Evolutionary conservation across 441 rosid genomes (phyloP).

Genomic region (Metrosideros polymorpha): DNA sequence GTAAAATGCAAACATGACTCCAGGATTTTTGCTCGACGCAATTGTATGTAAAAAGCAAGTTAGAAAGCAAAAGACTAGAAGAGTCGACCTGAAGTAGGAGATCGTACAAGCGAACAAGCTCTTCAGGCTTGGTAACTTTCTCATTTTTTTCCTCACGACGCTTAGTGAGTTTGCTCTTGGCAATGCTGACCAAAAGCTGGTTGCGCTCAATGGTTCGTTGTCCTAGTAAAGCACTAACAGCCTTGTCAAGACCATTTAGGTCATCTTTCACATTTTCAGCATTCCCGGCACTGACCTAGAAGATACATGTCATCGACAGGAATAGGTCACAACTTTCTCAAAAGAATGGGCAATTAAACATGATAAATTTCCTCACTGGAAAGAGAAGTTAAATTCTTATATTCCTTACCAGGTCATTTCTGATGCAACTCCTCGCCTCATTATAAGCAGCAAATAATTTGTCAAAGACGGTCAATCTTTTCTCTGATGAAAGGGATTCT

Average conservation of each 20-base stretch:
- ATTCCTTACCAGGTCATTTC: constrained; percentile 77
- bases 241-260: constrained; percentile 92
- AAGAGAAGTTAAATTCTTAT: background rate
- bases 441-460: constrained; percentile 84
- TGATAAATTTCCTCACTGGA: background rate
- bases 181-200: constrained; percentile 78
- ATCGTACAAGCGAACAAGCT: constrained; percentile 93
- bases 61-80: background rate
- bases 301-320: constrained; percentile 15
- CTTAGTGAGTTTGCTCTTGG: constrained; percentile 75
- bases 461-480: constrained; percentile 68
- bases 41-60: background rate
- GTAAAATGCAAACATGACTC: background rate
- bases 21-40: background rate
- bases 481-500: constrained; percentile 71
- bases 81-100: constrained; percentile 72
- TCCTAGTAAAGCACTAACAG: constrained; percentile 83
- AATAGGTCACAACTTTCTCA: background rate
- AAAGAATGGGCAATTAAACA: background rate
- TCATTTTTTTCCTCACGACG: constrained; percentile 89
- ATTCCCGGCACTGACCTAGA: constrained; percentile 87
- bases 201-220: constrained; percentile 92
- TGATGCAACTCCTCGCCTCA: constrained; percentile 88
- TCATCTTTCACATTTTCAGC: constrained; percentile 92
- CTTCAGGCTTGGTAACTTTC: constrained; percentile 89